Evolutionary conservation across 2,329 filamentous ascomycete species (phyloP), one percentile per base, ranked within the genome.

Genomic region (Mycogone perniciosa): DNA sequence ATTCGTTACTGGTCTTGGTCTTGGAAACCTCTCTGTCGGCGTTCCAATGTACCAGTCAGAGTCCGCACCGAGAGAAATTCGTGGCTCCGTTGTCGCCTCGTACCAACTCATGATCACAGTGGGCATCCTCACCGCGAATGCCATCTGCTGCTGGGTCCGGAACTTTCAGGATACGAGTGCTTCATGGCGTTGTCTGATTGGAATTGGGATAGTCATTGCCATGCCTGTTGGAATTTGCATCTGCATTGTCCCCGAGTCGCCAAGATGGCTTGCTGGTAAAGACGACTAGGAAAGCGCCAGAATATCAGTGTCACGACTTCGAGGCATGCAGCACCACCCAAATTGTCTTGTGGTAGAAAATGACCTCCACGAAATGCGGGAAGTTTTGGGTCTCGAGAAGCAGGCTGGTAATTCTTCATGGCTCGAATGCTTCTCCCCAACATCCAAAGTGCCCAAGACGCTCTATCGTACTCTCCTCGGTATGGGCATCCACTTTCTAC

Each of bases 81-180:
- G 82, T 57, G 82, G 82, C 57, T 76, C 79, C 33, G 76, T 86
- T 40, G 79, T 85, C n/a, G 75, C 77, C 4, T 81, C 78, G n/a
- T 88, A 88, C 66, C 85, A 88, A 67, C 77, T 88, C 11, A 82
- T 87, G 69, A 85, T 88, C 64, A 88, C 84, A 0, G 71, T 87
- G 30, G 85, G 85, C 33, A 86, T 88, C 56, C 79, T 81, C 48
- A 63, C 76, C 20, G 71, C 76, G 48, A 77, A 79, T 57, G 67
- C 75, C 49, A 72, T 82, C 59, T 81, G 81, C 64, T 79, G 70
- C 48, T 77, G 75, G 40, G 71, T 76, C 7, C 67, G 71, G 40
- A 60, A 59, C 7, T 72, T 76, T 56, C 51, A 75, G 41, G 60
- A 69, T 3, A 63, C 63, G 0, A 64, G 70, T 39, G 66, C 63